phyloP scores from a whole-genome alignment of 1,284 basidiomycete genomes.

The Porogramme epimiltina region DNA sequence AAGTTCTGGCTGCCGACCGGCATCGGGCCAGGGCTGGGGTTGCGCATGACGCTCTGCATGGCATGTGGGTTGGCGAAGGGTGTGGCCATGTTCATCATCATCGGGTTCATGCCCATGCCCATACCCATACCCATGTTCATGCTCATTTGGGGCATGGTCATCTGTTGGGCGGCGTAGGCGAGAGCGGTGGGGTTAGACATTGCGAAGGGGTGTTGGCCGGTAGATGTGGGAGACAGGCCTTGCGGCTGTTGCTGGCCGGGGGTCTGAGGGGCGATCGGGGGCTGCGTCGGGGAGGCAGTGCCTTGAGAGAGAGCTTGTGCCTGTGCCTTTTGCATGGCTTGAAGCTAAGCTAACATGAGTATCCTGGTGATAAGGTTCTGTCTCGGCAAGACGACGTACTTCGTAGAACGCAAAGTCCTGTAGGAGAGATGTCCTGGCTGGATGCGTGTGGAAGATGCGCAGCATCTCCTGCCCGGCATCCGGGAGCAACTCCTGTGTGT shows the following conservation, averaged over 20 bases:
- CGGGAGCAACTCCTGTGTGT: conserved; percentile 90
- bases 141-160: conserved; percentile 57
- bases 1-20: conserved; percentile 51
- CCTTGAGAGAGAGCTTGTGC: conserved; percentile 38
- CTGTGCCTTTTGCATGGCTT: conserved; percentile 70
- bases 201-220: conserved; percentile 46
- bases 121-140: conserved; percentile 49
- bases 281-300: conserved; percentile 38
- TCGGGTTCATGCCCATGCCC: conserved; percentile 48
- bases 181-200: conserved; percentile 55
- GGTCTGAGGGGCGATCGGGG: conserved; percentile 25
- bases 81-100: conserved; percentile 76
- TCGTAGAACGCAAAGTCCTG: conserved; percentile 96
- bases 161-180: conserved; percentile 44
- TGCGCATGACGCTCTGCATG: conserved; percentile 83
- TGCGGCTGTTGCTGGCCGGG: conserved; percentile 30
- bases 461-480: conserved; percentile 95
- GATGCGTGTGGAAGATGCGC: conserved; percentile 90
- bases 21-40: conserved; percentile 66
- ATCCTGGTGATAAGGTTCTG: background rate
- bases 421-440: conserved; percentile 86
- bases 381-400: conserved; percentile 42
- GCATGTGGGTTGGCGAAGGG: conserved; percentile 63
- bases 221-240: conserved; percentile 38
- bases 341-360: conserved; percentile 50